Percentiles rank a stretch among this genome's conserved stretches.
phyloP scores from a whole-genome alignment of 495 filamentous ascomycete genomes.

The Penicillium chermesinum region DNA sequence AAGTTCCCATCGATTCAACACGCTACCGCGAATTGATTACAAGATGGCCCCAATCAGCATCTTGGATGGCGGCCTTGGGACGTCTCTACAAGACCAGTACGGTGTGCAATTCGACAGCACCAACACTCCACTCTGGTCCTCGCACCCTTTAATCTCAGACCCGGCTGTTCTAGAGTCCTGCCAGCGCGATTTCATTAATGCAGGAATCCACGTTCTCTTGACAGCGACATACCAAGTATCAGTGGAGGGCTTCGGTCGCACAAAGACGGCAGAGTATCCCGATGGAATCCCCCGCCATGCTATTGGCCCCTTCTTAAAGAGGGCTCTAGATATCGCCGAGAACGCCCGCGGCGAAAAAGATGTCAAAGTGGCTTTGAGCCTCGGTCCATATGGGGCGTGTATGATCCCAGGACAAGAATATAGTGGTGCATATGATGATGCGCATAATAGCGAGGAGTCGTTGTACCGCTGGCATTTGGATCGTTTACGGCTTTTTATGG shows the following conservation, averaged over 20 bases:
- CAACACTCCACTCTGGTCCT: conserved; percentile 60
- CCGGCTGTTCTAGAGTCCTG: conserved; percentile 44
- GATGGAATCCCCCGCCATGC: conserved; percentile 22
- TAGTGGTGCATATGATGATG: conserved; percentile 51
- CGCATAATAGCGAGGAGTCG: conserved; percentile 35
- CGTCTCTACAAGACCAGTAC: conserved; percentile 55
- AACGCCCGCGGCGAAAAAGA: conserved; percentile 18
- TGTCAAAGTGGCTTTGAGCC: conserved; percentile 41
- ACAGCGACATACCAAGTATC: conserved; percentile 64
- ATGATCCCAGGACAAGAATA: conserved; percentile 63
- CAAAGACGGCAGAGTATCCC: conserved; percentile 22
- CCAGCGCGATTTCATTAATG: conserved; percentile 48
- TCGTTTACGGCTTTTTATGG: conserved; percentile 44
- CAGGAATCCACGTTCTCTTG: conserved; percentile 54
- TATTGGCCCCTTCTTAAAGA: conserved; percentile 19
- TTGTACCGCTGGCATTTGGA: conserved; percentile 53
- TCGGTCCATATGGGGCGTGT: conserved; percentile 61
- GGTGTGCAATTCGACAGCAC: conserved; percentile 38
- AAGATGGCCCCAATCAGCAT: conserved; percentile 37
- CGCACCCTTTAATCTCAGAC: conserved; percentile 51
- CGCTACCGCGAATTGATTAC: neutral
- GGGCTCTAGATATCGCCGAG: conserved; percentile 31
- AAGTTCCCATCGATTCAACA: neutral
- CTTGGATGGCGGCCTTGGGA: conserved; percentile 64
- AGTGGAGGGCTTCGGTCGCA: conserved; percentile 45